These are phyloP conservation scores for Raphanus raphanistrum DNA, from an alignment of 345 rosid species.

Conservation along the genomic window DNA sequence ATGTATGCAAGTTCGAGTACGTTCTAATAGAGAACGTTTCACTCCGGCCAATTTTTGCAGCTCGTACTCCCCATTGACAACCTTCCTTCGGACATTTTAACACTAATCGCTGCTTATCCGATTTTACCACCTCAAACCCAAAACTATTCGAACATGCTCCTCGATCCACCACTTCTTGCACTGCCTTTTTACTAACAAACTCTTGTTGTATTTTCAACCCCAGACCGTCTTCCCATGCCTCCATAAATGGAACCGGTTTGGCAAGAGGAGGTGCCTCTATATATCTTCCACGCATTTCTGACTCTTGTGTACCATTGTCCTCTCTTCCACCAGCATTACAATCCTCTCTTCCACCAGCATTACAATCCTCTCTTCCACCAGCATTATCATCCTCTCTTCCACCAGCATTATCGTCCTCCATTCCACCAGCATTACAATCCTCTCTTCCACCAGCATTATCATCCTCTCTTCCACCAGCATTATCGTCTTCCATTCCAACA, in stretches of 20 bases:
- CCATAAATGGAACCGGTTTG: not conserved
- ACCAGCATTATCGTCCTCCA: not conserved
- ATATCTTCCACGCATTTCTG: not conserved
- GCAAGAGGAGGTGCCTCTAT: not conserved
- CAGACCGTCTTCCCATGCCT: not conserved
- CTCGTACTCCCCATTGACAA: not conserved
- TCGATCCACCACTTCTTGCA: not conserved
- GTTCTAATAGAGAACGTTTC: not conserved
- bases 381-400: not conserved
- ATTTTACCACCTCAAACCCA: not conserved
- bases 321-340: not conserved
- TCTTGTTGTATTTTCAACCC: not conserved
- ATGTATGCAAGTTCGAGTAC: too few relatives aligned
- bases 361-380: too few relatives aligned
- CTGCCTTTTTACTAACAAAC: too few relatives aligned
- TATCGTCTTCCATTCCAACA: not conserved
- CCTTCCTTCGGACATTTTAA: not conserved
- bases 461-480: not conserved
- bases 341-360: too few relatives aligned
- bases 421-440: not conserved
- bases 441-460: too few relatives aligned
- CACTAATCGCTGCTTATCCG: not conserved
- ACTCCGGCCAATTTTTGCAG: not conserved
- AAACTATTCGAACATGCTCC: not conserved
- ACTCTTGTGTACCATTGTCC: not conserved